Conservation (phyloP, 768 basidiomycete species). For the Hirschioporus abietinus region DNA sequence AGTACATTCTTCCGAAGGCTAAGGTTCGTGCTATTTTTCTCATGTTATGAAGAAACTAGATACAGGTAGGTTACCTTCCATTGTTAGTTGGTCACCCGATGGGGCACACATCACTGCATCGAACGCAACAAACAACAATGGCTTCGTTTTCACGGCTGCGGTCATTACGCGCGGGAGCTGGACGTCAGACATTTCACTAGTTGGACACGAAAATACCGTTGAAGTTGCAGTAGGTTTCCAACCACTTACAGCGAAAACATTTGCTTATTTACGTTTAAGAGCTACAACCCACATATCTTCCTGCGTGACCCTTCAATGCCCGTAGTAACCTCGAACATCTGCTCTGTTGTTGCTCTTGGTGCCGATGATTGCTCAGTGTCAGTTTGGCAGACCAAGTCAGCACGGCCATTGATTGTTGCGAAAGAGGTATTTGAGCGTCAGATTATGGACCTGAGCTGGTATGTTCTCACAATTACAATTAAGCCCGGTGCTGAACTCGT, state of each 20-base stretch:
- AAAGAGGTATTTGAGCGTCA: constrained; percentile 93
- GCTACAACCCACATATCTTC: constrained; percentile 95
- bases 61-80: background rate
- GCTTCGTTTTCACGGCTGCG: constrained; percentile 95
- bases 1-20: constrained; percentile 91
- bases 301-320: constrained; percentile 64
- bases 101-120: constrained; percentile 98
- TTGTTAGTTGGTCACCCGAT: constrained; percentile 90
- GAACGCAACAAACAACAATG: constrained; percentile 93
- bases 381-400: constrained; percentile 93
- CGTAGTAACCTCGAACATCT: constrained; percentile 77
- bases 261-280: constrained; percentile 31
- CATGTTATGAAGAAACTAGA: background rate
- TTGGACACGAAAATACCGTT: constrained; percentile 96
- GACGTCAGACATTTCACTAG: constrained; percentile 88
- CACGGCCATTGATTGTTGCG: constrained; percentile 86
- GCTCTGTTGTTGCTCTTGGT: constrained; percentile 88
- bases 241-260: background rate
- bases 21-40: constrained; percentile 43
- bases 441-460: constrained; percentile 96
- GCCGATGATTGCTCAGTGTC: constrained; percentile 92
- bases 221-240: constrained; percentile 75
- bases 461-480: constrained; percentile 22
- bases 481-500: constrained; percentile 6
- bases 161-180: constrained; percentile 88